phyloP scores from a whole-genome alignment of 1,139 yeast species.

The Pichia sp. region DNA sequence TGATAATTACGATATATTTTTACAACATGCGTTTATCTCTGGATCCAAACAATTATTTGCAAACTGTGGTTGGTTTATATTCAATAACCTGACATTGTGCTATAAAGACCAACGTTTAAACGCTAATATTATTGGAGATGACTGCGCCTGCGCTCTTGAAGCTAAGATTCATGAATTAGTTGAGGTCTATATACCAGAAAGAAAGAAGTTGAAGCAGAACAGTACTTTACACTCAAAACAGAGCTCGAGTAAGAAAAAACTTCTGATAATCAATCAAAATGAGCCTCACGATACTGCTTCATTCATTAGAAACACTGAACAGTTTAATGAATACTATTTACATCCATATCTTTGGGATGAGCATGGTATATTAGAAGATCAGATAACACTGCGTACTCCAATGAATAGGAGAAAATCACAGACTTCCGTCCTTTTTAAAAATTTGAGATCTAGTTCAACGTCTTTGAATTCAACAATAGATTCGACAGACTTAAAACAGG shows the following conservation, averaged over 20 bases:
- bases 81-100: conserved; percentile 59
- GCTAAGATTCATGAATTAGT: conserved; percentile 28
- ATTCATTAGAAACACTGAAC: conserved; percentile 36
- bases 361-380: conserved; percentile 33
- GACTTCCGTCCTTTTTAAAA: neutral
- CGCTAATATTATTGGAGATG: conserved; percentile 19
- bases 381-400: conserved; percentile 36
- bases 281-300: conserved; percentile 24
- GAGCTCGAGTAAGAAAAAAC: neutral
- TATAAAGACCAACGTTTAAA: conserved; percentile 43
- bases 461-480: neutral
- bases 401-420: conserved; percentile 6
- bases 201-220: conserved; percentile 4
- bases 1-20: conserved; percentile 56
- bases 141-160: conserved; percentile 23
- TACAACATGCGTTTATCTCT: conserved; percentile 50
- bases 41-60: conserved; percentile 53
- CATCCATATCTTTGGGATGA: conserved; percentile 33
- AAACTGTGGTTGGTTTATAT: conserved; percentile 65
- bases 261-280: neutral
- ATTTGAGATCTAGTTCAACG: conserved; percentile 1
- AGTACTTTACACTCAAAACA: neutral
- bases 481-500: neutral
- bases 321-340: conserved; percentile 50
- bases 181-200: conserved; percentile 21